phyloP scores from a whole-genome alignment of 2,329 filamentous ascomycete genomes.

The Pseudogymnoascus sp. region DNA sequence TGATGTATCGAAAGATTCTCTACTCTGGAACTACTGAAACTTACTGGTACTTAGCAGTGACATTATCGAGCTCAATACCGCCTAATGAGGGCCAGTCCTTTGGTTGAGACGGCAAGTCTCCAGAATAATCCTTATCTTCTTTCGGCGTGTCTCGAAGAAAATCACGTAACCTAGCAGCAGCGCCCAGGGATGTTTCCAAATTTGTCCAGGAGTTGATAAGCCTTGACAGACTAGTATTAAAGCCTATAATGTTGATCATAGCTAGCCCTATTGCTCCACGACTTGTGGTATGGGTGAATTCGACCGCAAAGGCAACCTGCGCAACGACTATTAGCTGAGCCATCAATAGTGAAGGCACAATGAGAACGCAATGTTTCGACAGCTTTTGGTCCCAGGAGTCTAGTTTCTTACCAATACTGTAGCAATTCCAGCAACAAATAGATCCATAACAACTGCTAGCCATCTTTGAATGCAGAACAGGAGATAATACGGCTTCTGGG shows the following conservation, averaged over 20 bases:
- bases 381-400: background rate
- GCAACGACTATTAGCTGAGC: slow-evolving; percentile 11
- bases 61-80: slow-evolving; percentile 21
- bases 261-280: slow-evolving; percentile 24
- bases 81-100: slow-evolving; percentile 25
- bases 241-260: slow-evolving; percentile 17
- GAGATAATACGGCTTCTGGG: slow-evolving; percentile 38
- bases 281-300: background rate
- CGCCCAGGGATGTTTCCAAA: background rate
- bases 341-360: background rate
- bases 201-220: slow-evolving; percentile 11
- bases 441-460: slow-evolving; percentile 35
- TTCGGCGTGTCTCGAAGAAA: background rate
- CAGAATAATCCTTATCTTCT: background rate
- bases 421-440: slow-evolving; percentile 17
- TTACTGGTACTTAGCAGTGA: slow-evolving; percentile 14
- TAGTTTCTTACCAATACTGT: slow-evolving; percentile 10
- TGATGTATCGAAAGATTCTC: background rate
- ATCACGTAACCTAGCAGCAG: background rate
- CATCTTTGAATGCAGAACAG: slow-evolving; percentile 36
- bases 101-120: background rate
- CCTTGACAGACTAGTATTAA: slow-evolving; percentile 13
- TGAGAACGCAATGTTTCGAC: background rate
- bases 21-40: background rate
- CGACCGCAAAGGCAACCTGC: slow-evolving; percentile 24